These are phyloP conservation scores for Camelina neglecta DNA, from an alignment of 345 rosid species.

Conservation along the genomic window DNA sequence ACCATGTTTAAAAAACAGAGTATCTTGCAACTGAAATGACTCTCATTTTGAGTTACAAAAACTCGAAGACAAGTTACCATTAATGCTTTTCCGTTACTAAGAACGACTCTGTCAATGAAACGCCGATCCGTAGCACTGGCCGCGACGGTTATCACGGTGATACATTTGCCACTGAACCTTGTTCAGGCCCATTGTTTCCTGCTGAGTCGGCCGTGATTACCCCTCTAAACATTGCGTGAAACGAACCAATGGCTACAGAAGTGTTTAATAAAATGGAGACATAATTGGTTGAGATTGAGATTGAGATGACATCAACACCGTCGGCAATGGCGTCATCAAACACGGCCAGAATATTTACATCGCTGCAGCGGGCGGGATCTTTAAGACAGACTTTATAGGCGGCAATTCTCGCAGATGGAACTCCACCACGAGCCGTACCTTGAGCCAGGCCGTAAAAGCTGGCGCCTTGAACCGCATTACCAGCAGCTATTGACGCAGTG, in stretches of 20 bases:
- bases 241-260: conserved; percentile 46
- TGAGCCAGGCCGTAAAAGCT: conserved; percentile 38
- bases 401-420: conserved; percentile 36
- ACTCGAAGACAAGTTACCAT: conserved; percentile 27
- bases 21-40: neutral
- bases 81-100: conserved; percentile 45
- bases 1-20: conserved; percentile 36
- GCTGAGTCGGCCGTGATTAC: conserved; percentile 47
- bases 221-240: conserved; percentile 53
- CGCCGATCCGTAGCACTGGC: conserved; percentile 46
- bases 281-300: neutral
- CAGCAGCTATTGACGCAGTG: conserved; percentile 43
- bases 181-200: conserved; percentile 42
- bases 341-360: conserved; percentile 28
- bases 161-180: neutral
- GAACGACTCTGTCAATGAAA: conserved; percentile 40
- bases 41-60: neutral
- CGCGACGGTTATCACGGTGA: conserved; percentile 46
- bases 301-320: conserved; percentile 40
- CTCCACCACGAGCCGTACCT: conserved; percentile 44
- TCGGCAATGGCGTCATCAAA: conserved; percentile 43
- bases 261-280: neutral
- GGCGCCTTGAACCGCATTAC: conserved; percentile 19
- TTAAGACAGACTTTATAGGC: conserved; percentile 30
- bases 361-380: conserved; percentile 1